These are phyloP conservation scores for Andalucia godoyi DNA, from an alignment of 78 protist genomes.

Conservation along the genomic window DNA sequence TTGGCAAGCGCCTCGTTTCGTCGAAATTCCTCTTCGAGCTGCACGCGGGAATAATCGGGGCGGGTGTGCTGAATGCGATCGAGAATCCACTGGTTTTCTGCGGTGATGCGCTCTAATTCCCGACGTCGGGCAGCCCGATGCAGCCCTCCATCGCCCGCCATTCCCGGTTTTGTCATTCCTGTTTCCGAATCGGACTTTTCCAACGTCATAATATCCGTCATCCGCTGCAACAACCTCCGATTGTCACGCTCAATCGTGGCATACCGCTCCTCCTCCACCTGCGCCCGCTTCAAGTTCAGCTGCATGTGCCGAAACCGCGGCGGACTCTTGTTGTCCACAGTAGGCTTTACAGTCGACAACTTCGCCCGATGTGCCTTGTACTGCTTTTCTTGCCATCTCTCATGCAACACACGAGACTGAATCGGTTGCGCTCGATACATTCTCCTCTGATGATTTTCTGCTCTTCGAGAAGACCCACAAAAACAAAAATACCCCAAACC, in stretches of 20 bases:
- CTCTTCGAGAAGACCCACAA: too few species aligned
- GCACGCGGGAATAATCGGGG: neutral
- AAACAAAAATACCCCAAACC: too few species aligned
- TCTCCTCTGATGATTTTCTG: too few species aligned
- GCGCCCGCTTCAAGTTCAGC: conserved; percentile 13
- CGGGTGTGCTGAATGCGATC: neutral
- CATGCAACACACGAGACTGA: too few species aligned
- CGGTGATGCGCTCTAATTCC: conserved; percentile 7
- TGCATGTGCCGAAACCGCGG: conserved; percentile 2
- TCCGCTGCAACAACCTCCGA: neutral
- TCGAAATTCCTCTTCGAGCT: neutral
- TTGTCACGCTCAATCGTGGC: conserved; percentile 14
- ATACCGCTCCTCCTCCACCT: conserved; percentile 6
- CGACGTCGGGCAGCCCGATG: too few species aligned
- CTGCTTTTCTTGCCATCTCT: too few species aligned
- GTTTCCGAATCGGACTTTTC: neutral
- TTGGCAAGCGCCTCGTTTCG: neutral
- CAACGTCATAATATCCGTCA: conserved; percentile 16
- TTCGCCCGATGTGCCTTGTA: neutral
- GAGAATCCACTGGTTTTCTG: conserved; percentile 10
- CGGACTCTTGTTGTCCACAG: neutral
- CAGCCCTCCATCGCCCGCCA: too few species aligned
- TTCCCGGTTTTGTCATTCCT: neutral
- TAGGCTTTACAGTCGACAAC: neutral
- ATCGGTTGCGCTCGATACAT: too few species aligned